These are phyloP conservation scores for Actinidia chinensis DNA, from an alignment of 179 eudicot species.

Conservation along the genomic window DNA sequence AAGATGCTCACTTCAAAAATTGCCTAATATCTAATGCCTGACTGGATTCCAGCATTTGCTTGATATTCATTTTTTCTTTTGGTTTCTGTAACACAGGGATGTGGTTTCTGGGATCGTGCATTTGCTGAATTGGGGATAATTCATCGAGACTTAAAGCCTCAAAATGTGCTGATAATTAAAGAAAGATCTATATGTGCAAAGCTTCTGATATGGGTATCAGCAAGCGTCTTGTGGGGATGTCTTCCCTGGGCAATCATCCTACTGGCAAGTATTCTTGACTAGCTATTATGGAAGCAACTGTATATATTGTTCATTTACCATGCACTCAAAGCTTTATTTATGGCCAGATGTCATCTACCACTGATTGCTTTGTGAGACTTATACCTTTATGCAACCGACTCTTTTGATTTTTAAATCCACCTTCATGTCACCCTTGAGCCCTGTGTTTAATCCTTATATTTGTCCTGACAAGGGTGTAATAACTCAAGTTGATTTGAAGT, in stretches of 20 bases:
- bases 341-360: not conserved
- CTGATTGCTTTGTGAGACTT: constrained; percentile 4
- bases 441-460: not conserved
- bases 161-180: constrained; percentile 63
- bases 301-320: not conserved
- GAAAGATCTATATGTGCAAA: constrained; percentile 57
- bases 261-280: constrained; percentile 54
- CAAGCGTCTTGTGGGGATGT: constrained; percentile 69
- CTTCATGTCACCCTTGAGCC: not conserved
- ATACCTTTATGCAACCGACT: not conserved
- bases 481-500: not conserved
- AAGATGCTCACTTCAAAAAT: not conserved
- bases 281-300: not conserved
- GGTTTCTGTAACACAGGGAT: constrained; percentile 53
- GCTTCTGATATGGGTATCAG: constrained; percentile 97
- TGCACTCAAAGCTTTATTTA: not conserved
- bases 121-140: constrained; percentile 82
- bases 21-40: constrained; percentile 6
- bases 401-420: not conserved
- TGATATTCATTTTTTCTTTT: constrained; percentile 12
- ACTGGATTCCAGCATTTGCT: constrained; percentile 6
- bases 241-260: constrained; percentile 65
- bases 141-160: constrained; percentile 89
- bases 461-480: not conserved
- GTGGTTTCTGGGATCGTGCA: constrained; percentile 73